Base-by-base conservation (phyloP, 257 asterid genomes). In the Buddleja alternifolia region DNA sequence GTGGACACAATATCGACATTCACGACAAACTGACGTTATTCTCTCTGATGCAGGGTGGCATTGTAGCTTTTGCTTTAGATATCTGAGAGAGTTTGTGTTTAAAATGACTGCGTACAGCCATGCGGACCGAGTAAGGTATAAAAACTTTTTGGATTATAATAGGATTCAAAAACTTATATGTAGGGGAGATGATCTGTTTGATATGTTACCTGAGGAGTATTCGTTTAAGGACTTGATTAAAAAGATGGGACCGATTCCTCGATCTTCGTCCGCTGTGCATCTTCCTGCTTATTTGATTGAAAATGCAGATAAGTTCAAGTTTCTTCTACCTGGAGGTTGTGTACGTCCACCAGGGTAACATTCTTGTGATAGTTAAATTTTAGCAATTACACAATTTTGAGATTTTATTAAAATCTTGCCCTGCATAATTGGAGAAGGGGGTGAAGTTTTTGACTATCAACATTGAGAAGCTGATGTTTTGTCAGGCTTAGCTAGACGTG, bases 1-100 rank as follows among this genome's bases (percentile, higher is more conserved):
- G 32, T 78, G 88, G 87, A 90, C 96, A 1, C 80, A 69, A 9
- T 93, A 93, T 17, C 76, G 88, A 4, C 97, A 93, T 74, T 85
- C 96, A 0, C 85, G 95, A 16, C 96, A 83, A 63, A 67, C 90
- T 1, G 84, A 88, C 61, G 2, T 70, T 17, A 83, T 90, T 57
- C 85, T 88, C 11, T 84, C 98, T 0, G 98, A 93, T 75, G 86
- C 98, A 3, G 99, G 98, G 1, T 93, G 97, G 96, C 97, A 93
- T 47, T 90, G 97, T 68, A 90, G 97, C 92, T 88, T 93, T 69
- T 93, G 98, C 76, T 87, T 87, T 53, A 74, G 86, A 29, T 23
- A 72, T 66, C 75, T 88, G 61, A 71, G 45, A 9, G 95, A 88
- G 11, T 88, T 88, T 59, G 92, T 71, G 8, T 83, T 88, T 66